Conservation (phyloP, 2,329 filamentous ascomycete genomes). For the Dendryphion nanum region DNA sequence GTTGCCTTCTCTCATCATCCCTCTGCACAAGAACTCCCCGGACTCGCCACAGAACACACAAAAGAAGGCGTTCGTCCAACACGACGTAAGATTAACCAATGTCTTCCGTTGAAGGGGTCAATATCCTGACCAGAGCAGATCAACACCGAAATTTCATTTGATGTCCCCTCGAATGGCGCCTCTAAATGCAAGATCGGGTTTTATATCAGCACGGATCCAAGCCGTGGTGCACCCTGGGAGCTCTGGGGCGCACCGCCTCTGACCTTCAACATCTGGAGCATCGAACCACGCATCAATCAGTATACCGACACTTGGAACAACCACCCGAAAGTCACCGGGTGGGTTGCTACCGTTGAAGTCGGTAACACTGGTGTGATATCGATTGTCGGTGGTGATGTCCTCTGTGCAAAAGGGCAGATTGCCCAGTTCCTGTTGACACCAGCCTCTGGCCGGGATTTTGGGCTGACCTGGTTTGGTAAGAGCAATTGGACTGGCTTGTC, state of each 20-base stretch:
- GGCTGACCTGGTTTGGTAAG: conserved; percentile 25
- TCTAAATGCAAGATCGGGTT: conserved; percentile 25
- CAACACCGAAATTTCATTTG: conserved; percentile 31
- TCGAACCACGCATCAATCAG: conserved; percentile 20
- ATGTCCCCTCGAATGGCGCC: conserved; percentile 25
- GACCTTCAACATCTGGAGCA: conserved; percentile 24
- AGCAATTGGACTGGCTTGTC: neutral
- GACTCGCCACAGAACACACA: conserved; percentile 22
- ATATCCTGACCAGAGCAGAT: conserved; percentile 7
- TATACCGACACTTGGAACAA: conserved; percentile 27
- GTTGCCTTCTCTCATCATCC: conserved; percentile 36
- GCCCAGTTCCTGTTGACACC: conserved; percentile 30
- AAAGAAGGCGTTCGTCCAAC: conserved; percentile 17
- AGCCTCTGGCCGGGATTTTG: conserved; percentile 12
- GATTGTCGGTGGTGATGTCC: conserved; percentile 13
- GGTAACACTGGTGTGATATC: conserved; percentile 8
- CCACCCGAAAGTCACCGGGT: conserved; percentile 13
- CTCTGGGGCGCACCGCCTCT: conserved; percentile 19
- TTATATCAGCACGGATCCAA: conserved; percentile 17
- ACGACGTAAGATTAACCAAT: conserved; percentile 10
- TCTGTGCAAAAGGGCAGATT: conserved; percentile 20
- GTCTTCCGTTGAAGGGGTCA: neutral
- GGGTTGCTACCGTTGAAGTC: conserved; percentile 19
- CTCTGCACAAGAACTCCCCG: conserved; percentile 20
- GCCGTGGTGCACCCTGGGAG: conserved; percentile 16